Evolutionary conservation across 179 eudicot genomes (phyloP), one percentile per base, ranked within the genome.

Genomic region (Nepenthes alata): DNA sequence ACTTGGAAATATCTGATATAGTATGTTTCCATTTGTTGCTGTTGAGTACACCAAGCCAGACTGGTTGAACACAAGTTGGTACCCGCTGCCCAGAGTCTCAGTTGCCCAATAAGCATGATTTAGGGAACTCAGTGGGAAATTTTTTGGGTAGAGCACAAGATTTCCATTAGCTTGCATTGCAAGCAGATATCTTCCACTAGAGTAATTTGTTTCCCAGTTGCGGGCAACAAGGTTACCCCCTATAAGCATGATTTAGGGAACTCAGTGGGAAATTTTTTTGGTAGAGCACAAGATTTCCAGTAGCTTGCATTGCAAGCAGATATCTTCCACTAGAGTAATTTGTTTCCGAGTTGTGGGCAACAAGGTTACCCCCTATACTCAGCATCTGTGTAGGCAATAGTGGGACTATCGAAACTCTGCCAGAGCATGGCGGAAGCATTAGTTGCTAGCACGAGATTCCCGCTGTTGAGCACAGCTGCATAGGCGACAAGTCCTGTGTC

Each of bases 261-360:
- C 39, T 72, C 53, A 7, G 70, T 10, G 50, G 62, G 13, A 57
- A 37, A 5, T 58, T 67, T 41, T 52, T 58, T 4, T 71, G 67
- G 44, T 60, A 61, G 49, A 76, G 67, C 14, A 65, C 68, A 9
- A 76, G 66, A 59, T 65, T 72, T 16, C 80, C 80, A 58, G 64
- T 72, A 2, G 11, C 12, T 0, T 62, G 77, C 41, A 75, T 5
- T 2, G 60, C 54, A 2, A 72, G 7, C 37, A 53, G 72, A 57
- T 74, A 77, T 52, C 74, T 77, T 34, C 81, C 86, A 25, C 59
- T 35, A 6, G 81, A 62, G 67, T 73, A 81, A 56, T 76, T 72
- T n/a, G 61, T 68, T 2, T 68, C 67, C n/a, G 76, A 70, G 34
- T 11, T 45, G 8, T 66, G 69, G 37, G 83, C 68, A 47, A 47